phyloP scores from a whole-genome alignment of 257 asterid genomes.

The Solanum ossicruentum region DNA sequence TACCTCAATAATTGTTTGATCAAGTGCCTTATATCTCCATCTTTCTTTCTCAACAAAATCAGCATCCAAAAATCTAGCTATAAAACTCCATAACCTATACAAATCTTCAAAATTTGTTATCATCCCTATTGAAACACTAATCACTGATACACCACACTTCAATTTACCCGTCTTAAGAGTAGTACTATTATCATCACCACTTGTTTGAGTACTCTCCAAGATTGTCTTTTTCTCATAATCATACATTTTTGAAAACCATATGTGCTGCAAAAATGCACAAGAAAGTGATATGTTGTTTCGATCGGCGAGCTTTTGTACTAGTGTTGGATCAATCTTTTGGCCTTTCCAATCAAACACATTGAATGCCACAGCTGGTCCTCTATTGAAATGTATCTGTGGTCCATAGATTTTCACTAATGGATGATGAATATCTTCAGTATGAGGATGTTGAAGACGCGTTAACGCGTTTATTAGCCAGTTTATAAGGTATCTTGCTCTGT shows the following conservation, averaged over 20 bases:
- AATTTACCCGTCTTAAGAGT: conserved; percentile 8
- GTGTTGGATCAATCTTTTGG: conserved; percentile 44
- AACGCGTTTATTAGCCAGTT: conserved; percentile 75
- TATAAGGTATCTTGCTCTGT: conserved; percentile 32
- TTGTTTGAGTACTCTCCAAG: neutral
- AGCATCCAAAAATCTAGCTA: conserved; percentile 78
- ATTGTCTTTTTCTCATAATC: conserved; percentile 19
- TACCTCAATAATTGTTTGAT: conserved; percentile 63
- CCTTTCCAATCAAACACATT: conserved; percentile 84
- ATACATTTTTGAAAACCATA: conserved; percentile 31
- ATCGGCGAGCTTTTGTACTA: conserved; percentile 75
- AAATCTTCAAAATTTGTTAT: conserved; percentile 57
- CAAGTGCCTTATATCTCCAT: conserved; percentile 75
- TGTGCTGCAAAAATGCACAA: conserved; percentile 40
- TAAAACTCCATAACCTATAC: conserved; percentile 60
- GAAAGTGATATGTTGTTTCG: conserved; percentile 46
- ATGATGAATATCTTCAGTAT: conserved; percentile 39
- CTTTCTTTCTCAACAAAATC: conserved; percentile 88
- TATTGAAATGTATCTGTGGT: conserved; percentile 36
- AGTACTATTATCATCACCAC: neutral
- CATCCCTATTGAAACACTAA: conserved; percentile 41
- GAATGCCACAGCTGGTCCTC: conserved; percentile 64
- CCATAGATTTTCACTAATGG: conserved; percentile 49
- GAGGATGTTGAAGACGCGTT: conserved; percentile 44
- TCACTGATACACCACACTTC: conserved; percentile 29